Percentiles rank a stretch among this genome's conserved stretches.
Evolutionary conservation across 1,284 basidiomycete species (phyloP).

Genomic region (Melampsora abietis-canadensis): DNA sequence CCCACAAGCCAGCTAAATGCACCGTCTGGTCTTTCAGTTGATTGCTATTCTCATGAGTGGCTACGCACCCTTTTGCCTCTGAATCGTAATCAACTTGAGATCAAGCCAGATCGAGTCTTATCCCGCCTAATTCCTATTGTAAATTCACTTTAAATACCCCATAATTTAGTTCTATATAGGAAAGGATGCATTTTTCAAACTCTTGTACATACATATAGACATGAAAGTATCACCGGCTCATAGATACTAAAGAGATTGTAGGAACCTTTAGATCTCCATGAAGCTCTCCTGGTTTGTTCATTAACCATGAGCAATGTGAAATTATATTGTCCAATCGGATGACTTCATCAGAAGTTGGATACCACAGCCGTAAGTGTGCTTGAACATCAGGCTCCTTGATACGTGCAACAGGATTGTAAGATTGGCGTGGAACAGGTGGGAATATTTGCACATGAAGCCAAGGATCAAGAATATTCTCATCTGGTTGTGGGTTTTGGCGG

Average conservation of each 20-base stretch:
- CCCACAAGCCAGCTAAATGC: no score
- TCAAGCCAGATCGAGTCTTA: no score
- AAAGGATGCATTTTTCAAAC: no score
- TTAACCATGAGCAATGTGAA: conserved; percentile 24
- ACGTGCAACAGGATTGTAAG: background rate
- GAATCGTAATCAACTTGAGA: no score
- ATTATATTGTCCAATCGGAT: conserved; percentile 5
- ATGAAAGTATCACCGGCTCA: background rate
- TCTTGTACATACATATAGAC: no score
- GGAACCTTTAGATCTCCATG: background rate
- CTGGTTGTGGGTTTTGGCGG: background rate
- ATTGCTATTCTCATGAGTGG: no score
- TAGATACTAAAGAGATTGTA: background rate
- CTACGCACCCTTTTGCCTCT: no score
- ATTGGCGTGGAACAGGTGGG: background rate
- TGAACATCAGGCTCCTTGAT: conserved; percentile 5
- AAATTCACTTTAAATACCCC: no score
- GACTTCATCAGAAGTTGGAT: background rate
- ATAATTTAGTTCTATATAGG: no score
- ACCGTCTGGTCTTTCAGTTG: no score
- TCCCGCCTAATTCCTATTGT: no score
- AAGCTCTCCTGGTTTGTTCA: conserved; percentile 1
- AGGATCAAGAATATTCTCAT: background rate
- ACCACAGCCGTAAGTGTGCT: background rate
- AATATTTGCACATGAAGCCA: conserved; percentile 10